These are phyloP conservation scores for Saccharum hybrid DNA, from an alignment of 202 grass and related monocot genomes.

Conservation along the genomic window DNA sequence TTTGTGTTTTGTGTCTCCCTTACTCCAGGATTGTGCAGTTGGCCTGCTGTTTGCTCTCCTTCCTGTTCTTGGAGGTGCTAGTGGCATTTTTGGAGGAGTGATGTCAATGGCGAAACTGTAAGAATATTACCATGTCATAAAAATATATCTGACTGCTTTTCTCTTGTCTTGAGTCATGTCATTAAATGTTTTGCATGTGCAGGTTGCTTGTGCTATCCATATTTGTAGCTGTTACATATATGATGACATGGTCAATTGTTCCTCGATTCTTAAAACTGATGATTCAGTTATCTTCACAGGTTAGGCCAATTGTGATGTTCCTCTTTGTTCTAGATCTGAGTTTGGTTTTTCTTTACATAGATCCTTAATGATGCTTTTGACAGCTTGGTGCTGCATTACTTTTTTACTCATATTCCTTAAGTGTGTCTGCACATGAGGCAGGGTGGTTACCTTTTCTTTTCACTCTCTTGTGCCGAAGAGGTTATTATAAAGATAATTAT, in stretches of 20 bases:
- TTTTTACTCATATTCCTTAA: conserved; percentile 15
- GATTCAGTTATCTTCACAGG: conserved; percentile 97
- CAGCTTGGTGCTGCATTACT: neutral
- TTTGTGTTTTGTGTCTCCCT: conserved; percentile 26
- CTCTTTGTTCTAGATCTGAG: conserved; percentile 23
- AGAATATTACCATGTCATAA: conserved; percentile 33
- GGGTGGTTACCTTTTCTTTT: neutral
- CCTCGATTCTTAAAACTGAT: conserved; percentile 98
- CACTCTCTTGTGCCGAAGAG: neutral
- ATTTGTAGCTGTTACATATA: conserved; percentile 76
- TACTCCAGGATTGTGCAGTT: conserved; percentile 94
- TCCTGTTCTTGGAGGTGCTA: conserved; percentile 86
- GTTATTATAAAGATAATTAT: neutral
- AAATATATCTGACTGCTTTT: conserved; percentile 1
- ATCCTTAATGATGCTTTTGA: conserved; percentile 35
- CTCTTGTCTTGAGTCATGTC: conserved; percentile 23
- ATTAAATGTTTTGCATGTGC: conserved; percentile 54
- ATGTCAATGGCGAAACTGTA: conserved; percentile 96
- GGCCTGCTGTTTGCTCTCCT: conserved; percentile 94
- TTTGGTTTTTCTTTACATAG: conserved; percentile 23
- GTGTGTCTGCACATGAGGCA: neutral
- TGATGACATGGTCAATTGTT: conserved; percentile 97
- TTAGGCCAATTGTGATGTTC: conserved; percentile 50
- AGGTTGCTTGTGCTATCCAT: conserved; percentile 86
- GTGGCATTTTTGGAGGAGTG: conserved; percentile 87